Conservation (phyloP, 805 yeast species). For the Candida mattraensis region DNA sequence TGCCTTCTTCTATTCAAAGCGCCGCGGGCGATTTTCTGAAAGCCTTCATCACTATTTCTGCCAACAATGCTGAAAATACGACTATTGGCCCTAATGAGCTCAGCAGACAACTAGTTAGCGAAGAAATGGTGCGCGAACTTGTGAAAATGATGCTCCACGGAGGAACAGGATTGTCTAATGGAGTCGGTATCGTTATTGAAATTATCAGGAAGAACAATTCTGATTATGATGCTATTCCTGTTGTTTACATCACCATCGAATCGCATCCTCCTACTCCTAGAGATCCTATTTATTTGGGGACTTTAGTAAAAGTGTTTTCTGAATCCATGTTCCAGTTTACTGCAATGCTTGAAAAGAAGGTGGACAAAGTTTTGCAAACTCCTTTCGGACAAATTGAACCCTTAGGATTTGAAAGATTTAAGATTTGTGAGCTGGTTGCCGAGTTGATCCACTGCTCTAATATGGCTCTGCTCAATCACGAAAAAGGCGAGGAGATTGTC, state of each 20-base stretch:
- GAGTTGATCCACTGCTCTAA: slow-evolving; percentile 96
- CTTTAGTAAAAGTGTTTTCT: slow-evolving; percentile 75
- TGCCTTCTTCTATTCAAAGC: slow-evolving; percentile 73
- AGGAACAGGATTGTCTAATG: slow-evolving; percentile 87
- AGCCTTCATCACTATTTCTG: slow-evolving; percentile 90
- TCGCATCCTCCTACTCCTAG: slow-evolving; percentile 91
- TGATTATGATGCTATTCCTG: slow-evolving; percentile 90
- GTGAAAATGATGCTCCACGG: slow-evolving; percentile 77
- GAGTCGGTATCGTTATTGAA: slow-evolving; percentile 93
- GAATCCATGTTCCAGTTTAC: slow-evolving; percentile 70
- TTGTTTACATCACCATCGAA: slow-evolving; percentile 75
- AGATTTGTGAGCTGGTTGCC: slow-evolving; percentile 88
- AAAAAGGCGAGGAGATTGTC: slow-evolving; percentile 67
- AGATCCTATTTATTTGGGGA: slow-evolving; percentile 91
- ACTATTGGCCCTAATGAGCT: slow-evolving; percentile 95
- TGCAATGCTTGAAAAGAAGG: slow-evolving; percentile 48
- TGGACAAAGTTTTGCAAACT: slow-evolving; percentile 47
- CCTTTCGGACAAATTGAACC: slow-evolving; percentile 71
- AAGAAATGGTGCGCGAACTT: slow-evolving; percentile 61
- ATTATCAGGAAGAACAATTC: slow-evolving; percentile 93
- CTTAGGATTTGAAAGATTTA: slow-evolving; percentile 87
- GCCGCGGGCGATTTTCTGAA: slow-evolving; percentile 95
- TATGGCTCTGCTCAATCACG: slow-evolving; percentile 86
- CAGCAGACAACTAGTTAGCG: slow-evolving; percentile 85
- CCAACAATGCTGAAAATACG: slow-evolving; percentile 86